A percentile compares a stretch with the other conserved stretches of the same genome.
Evolutionary conservation across 441 rosid species (phyloP).

Genomic region (Croton setiger): DNA sequence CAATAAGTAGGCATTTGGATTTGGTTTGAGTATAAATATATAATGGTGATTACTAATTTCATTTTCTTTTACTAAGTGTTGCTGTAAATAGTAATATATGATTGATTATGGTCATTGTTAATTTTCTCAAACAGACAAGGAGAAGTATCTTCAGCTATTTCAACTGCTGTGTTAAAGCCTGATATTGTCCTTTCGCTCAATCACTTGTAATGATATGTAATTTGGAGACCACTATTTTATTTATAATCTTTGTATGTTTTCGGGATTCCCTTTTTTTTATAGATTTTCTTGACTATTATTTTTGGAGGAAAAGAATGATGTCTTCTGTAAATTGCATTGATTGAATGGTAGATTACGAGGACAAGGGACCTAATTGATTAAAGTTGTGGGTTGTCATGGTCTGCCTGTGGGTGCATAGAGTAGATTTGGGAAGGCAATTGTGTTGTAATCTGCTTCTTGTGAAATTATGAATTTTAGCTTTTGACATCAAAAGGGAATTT

Average conservation of each 20-base stretch:
- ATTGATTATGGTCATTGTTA: neutral
- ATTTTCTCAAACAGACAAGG: constrained; percentile 51
- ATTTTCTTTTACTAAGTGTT: neutral
- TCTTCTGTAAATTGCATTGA: constrained; percentile 10
- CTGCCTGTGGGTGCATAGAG: neutral
- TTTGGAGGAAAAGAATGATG: neutral
- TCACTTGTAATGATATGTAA: constrained; percentile 16
- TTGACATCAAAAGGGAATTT: neutral
- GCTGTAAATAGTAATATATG: neutral
- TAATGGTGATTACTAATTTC: too few relatives aligned
- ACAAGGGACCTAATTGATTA: neutral
- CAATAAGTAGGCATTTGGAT: neutral
- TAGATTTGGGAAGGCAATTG: neutral
- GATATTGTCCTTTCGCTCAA: constrained; percentile 15
- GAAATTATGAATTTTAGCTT: neutral
- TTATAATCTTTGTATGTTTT: neutral
- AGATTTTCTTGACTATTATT: constrained; percentile 1
- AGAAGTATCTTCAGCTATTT: constrained; percentile 37
- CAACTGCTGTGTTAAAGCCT: constrained; percentile 87
- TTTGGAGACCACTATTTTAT: constrained; percentile 3
- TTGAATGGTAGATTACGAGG: neutral
- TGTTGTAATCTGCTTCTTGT: neutral
- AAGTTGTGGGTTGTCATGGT: neutral
- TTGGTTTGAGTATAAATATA: too few relatives aligned
- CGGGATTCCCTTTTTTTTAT: neutral